Conservation (phyloP, 1,284 basidiomycete species). For the Sporisorium scitamineum region DNA sequence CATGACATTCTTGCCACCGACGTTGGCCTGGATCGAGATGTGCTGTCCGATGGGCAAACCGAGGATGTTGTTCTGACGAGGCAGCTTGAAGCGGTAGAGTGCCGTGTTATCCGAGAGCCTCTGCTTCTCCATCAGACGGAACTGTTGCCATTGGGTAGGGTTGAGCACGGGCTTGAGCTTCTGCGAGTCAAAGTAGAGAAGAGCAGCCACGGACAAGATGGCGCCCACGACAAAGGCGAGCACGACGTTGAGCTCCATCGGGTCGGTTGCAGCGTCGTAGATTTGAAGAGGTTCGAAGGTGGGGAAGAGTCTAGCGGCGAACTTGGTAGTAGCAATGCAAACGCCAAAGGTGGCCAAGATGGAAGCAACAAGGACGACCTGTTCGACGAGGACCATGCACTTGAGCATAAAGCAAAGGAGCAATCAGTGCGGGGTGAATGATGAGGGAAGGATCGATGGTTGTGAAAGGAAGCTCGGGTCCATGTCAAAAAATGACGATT, state of each 20-base stretch:
- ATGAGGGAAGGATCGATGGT: not conserved
- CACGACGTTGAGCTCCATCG: conserved; percentile 64
- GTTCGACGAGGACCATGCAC: conserved; percentile 49
- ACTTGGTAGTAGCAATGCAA: conserved; percentile 42
- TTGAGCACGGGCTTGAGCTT: conserved; percentile 76
- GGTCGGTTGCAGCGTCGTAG: conserved; percentile 55
- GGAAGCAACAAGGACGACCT: conserved; percentile 48
- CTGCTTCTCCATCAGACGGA: conserved; percentile 83
- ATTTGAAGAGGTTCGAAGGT: conserved; percentile 47
- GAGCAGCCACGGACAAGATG: conserved; percentile 43
- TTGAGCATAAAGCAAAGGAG: not conserved
- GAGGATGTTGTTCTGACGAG: conserved; percentile 79
- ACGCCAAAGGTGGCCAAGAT: conserved; percentile 53
- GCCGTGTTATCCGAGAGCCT: conserved; percentile 94
- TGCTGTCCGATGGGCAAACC: conserved; percentile 97
- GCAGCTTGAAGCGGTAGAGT: conserved; percentile 90
- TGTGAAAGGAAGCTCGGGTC: conserved; percentile 13
- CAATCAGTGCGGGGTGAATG: no score
- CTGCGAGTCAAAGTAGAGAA: conserved; percentile 57
- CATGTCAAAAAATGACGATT: conserved; percentile 2
- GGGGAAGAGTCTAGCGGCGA: conserved; percentile 35
- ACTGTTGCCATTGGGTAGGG: conserved; percentile 82
- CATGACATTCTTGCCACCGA: conserved; percentile 88
- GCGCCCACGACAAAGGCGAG: conserved; percentile 62
- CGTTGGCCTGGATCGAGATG: conserved; percentile 88